Base-by-base conservation (phyloP, 2,329 filamentous ascomycete genomes). In the Arthroderma sp. region DNA sequence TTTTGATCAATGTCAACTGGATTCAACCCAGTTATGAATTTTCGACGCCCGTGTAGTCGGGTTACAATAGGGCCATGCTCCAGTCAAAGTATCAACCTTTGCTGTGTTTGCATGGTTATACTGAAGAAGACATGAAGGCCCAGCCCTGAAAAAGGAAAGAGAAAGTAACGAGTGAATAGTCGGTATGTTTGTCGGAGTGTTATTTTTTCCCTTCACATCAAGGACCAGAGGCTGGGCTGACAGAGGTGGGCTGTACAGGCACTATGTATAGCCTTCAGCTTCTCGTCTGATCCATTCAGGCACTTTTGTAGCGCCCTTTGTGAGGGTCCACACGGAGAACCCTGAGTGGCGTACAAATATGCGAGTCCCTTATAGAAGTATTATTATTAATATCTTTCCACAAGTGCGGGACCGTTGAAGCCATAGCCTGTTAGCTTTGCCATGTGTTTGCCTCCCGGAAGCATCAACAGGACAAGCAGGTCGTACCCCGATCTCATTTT, bases 391-490 rank as follows among this genome's bases (percentile, higher is more conserved):
- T n/a, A n/a, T n/a, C n/a, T 19, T 51, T 13, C 28, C 23, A 31
- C 13, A 8, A 51, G 13, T 11, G 44, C 44, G 44, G 44, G 44
- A 31, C 44, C 44, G 44, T 51, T 51, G 28, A 33, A 51, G 28
- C 11, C 44, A 25, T 19, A 51, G 15, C 23, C 23, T 33, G 44
- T 33, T 51, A 51, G 44, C 25, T 13, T 33, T 51, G 23, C 44
- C 44, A 51, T 51, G 44, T 51, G 44, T 51, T 51, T 25, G 44
- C 44, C 25, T 51, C 23, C 44, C 44, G 44, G n/a, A 51, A 51
- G 44, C 25, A 51, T 51, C 25, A 13, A 51, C 44, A 31, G 25
- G 28, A 51, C 6, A n/a, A 33, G 44, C 23, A 31, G 44, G 44
- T 19, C 25, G 44, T 51, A 17, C n/a, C 44, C 23, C 6, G n/a